These are phyloP conservation scores for Spongispora temasekensis DNA, from an alignment of 1,284 basidiomycete species.

Conservation along the genomic window DNA sequence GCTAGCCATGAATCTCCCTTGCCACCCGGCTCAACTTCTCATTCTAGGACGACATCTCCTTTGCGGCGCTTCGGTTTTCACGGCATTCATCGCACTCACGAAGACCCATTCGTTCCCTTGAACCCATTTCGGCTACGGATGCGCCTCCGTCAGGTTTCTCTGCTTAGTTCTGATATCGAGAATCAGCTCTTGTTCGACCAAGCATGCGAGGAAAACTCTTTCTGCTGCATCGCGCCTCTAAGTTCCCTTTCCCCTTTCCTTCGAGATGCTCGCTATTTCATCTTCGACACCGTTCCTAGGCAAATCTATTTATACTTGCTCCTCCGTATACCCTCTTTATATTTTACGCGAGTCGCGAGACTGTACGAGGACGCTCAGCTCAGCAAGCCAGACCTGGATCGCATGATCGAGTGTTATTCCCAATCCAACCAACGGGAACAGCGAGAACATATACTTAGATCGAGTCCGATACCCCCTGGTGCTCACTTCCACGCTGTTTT, in stretches of 20 bases:
- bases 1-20: constrained; percentile 17
- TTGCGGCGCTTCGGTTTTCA: constrained; percentile 41
- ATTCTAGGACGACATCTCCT: constrained; percentile 47
- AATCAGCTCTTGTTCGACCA: constrained; percentile 16
- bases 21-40: constrained; percentile 36
- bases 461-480: constrained; percentile 35
- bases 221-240: constrained; percentile 26
- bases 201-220: constrained; percentile 22
- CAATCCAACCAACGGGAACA: constrained; percentile 17
- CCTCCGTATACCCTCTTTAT: constrained; percentile 69
- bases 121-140: constrained; percentile 45
- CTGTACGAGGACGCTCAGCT: constrained; percentile 76
- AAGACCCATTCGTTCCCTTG: constrained; percentile 52
- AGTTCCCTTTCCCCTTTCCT: constrained; percentile 20
- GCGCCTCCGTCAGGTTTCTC: constrained; percentile 27
- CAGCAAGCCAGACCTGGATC: constrained; percentile 67
- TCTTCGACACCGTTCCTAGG: constrained; percentile 53
- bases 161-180: constrained; percentile 23
- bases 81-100: constrained; percentile 41
- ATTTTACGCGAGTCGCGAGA: constrained; percentile 70
- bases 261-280: constrained; percentile 26
- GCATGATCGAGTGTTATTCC: constrained; percentile 58
- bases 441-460: constrained; percentile 13
- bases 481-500: constrained; percentile 30
- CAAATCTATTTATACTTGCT: constrained; percentile 64